phyloP scores from a whole-genome alignment of 768 basidiomycete species.

The Hericium alpestre region DNA sequence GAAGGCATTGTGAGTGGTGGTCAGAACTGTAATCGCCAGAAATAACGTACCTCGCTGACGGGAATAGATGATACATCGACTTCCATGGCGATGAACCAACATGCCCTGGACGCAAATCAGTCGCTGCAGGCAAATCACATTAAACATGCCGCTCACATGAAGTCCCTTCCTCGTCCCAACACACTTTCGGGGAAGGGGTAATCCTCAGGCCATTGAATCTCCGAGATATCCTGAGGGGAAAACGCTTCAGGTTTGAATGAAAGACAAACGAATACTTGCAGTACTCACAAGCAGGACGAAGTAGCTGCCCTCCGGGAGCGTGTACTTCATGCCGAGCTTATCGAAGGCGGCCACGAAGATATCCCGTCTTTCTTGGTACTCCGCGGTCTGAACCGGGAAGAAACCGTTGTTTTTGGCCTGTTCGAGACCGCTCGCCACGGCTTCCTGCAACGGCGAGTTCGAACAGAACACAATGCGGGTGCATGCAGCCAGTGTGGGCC shows the following conservation, averaged over 20 bases:
- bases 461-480: constrained; percentile 94
- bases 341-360: constrained; percentile 78
- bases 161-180: constrained; percentile 75
- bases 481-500: constrained; percentile 78
- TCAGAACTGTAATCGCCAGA: neutral
- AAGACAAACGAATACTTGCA: neutral
- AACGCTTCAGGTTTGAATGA: neutral
- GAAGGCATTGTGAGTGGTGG: neutral
- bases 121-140: neutral
- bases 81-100: constrained; percentile 90
- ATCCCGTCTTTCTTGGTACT: constrained; percentile 72
- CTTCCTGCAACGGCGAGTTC: constrained; percentile 93
- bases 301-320: constrained; percentile 82
- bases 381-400: constrained; percentile 63
- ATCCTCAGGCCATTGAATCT: constrained; percentile 69
- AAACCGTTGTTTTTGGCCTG: constrained; percentile 60
- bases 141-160: constrained; percentile 41
- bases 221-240: constrained; percentile 55
- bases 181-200: constrained; percentile 75
- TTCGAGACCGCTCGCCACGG: constrained; percentile 83
- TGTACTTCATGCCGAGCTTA: constrained; percentile 72
- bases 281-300: constrained; percentile 70
- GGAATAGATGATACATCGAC: constrained; percentile 89
- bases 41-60: constrained; percentile 75
- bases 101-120: constrained; percentile 42